These are phyloP conservation scores for Zasmidium citrigriseum DNA, from an alignment of 2,329 filamentous ascomycete genomes.

Conservation along the genomic window DNA sequence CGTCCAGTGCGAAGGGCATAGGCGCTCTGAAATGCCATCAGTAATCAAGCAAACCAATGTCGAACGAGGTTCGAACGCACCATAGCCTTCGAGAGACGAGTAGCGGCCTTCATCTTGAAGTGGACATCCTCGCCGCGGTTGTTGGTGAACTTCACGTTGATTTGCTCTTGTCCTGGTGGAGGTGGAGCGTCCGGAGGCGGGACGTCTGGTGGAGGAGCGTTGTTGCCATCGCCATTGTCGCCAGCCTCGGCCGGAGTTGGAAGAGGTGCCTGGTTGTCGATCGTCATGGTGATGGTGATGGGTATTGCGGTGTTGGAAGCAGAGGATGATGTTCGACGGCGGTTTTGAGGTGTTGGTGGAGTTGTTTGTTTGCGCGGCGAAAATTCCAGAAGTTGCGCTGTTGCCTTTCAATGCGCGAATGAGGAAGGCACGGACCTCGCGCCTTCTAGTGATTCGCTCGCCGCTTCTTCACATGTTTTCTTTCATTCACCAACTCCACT, in stretches of 20 bases:
- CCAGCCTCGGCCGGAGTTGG: constrained; percentile 1
- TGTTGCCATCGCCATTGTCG: constrained; percentile 1
- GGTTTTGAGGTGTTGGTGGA: background rate
- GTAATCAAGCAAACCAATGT: background rate
- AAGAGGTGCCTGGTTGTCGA: background rate
- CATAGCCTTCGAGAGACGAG: constrained; percentile 28
- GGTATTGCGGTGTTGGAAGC: background rate
- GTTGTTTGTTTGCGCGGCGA: background rate
- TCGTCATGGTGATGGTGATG: background rate
- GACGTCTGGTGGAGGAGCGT: background rate
- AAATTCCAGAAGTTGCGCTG: no score
- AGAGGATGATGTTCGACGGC: background rate
- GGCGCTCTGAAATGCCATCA: background rate
- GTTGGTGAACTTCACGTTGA: constrained; percentile 22
- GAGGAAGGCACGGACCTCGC: background rate
- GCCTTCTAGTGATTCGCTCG: no score
- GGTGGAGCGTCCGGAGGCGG: background rate
- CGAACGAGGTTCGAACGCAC: background rate
- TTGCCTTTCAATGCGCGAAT: background rate
- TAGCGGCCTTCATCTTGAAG: constrained; percentile 29
- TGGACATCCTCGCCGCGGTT: constrained; percentile 16
- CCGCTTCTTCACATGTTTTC: no score
- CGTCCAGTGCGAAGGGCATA: constrained; percentile 19
- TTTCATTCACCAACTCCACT: background rate
- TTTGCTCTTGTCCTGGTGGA: background rate